Evolutionary conservation across 345 rosid species (phyloP), one percentile per base, ranked within the genome.

Genomic region (Populus davidiana): DNA sequence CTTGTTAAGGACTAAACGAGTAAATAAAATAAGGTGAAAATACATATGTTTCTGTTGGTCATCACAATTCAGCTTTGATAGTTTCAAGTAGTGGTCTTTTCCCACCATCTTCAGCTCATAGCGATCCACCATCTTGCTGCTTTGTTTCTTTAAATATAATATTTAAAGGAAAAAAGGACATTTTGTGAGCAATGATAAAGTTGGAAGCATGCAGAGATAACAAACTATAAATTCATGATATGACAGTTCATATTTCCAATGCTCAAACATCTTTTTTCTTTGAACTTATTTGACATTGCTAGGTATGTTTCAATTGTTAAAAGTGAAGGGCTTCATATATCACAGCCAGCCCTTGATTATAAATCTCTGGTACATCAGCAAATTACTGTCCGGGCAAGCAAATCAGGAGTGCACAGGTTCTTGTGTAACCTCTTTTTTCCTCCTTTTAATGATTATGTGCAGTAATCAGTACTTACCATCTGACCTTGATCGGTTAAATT

Each of bases 321-420:
- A 75, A 80, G 52, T 23, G 89, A 89, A 83, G 88, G 89, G 69
- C 92, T 91, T 59, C 89, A 91, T 81, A 88, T 91, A 85, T 91
- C 94, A 38, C 94, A 88, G 77, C 93, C 93, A 41, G 93, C 90
- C 36, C 90, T 91, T 68, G 95, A 89, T 81, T 62, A 76, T 43
- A 83, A 84, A 78, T 91, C 93, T 29, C 90, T 86, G 84, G 84
- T 91, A 78, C 95, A 91, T 84, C 95, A 91, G 81, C 95, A 82
- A 82, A 82, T 91, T 78, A 91, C 93, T 63, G 91, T 87, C 65
- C 90, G 91, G 5, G 78, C 71, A 70, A 85, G 88, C 78, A 87
- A 75, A 73, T 81, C 91, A 33, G n/a, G 39, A 12, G 87, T 91
- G 16, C 95, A 91, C 89, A 91, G 93, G 94, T 91, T 79, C 75